A percentile compares a stretch with the other conserved stretches of the same genome.
Conservation (phyloP, 305 asterid species). For the Fraxinus latifolia region DNA sequence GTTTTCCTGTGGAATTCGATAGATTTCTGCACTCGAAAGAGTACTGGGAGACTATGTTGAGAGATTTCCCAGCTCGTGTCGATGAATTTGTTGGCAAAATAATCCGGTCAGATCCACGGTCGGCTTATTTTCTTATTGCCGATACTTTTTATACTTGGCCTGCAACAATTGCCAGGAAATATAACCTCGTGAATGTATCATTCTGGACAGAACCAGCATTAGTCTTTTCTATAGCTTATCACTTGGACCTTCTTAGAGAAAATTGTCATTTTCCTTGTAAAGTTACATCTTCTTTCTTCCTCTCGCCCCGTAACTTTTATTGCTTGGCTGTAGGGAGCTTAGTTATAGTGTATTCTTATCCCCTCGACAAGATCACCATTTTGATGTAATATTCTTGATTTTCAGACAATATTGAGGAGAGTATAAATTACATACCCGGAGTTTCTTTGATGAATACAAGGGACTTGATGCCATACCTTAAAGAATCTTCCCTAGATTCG, state of each 20-base stretch:
- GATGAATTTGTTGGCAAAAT: slow-evolving; percentile 42
- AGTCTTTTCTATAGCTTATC: slow-evolving; percentile 39
- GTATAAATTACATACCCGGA: slow-evolving; percentile 46
- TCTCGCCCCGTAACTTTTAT: slow-evolving; percentile 17
- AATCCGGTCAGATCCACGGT: slow-evolving; percentile 28
- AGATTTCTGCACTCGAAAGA: slow-evolving; percentile 34
- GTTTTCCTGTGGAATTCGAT: slow-evolving; percentile 39
- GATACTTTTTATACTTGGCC: slow-evolving; percentile 47
- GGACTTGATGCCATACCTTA: slow-evolving; percentile 44
- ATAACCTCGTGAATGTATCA: slow-evolving; percentile 43
- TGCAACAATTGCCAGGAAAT: slow-evolving; percentile 36
- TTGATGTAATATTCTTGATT: neutral
- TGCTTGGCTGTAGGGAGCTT: neutral
- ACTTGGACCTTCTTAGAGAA: slow-evolving; percentile 37
- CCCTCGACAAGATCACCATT: neutral
- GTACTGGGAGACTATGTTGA: slow-evolving; percentile 35
- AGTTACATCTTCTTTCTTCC: slow-evolving; percentile 24
- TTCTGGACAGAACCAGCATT: slow-evolving; percentile 58
- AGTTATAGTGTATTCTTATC: neutral
- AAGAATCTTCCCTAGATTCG: slow-evolving; percentile 25
- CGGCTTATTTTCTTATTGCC: slow-evolving; percentile 38
- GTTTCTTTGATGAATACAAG: slow-evolving; percentile 33
- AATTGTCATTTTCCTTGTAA: slow-evolving; percentile 41
- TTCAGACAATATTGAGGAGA: slow-evolving; percentile 36
- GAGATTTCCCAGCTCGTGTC: slow-evolving; percentile 40